Percentiles rank a stretch among this genome's conserved stretches.
Conservation (phyloP, 768 basidiomycete species). For the Mycena crocata region DNA sequence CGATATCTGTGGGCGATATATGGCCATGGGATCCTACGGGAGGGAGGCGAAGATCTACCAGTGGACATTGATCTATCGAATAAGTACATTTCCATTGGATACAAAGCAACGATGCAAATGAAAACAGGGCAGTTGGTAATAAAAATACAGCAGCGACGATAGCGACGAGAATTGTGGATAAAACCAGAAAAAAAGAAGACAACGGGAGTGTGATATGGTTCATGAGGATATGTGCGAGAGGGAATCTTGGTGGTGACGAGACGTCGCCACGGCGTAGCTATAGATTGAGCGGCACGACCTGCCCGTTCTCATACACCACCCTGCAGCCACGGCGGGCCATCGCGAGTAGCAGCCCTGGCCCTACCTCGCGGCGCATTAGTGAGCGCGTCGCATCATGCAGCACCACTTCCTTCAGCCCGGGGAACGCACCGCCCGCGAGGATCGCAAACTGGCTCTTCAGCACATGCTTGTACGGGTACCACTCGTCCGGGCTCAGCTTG, state of each 20-base stretch:
- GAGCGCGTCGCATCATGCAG: constrained; percentile 10
- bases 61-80: too few species aligned
- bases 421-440: constrained; percentile 14
- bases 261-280: background rate
- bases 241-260: background rate
- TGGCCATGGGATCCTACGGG: too few species aligned
- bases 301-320: constrained; percentile 8
- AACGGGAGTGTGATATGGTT: too few species aligned
- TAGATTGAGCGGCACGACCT: background rate
- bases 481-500: constrained; percentile 23
- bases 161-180: too few species aligned
- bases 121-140: too few species aligned
- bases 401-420: constrained; percentile 8
- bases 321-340: constrained; percentile 4
- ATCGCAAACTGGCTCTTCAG: constrained; percentile 8
- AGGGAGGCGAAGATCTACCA: too few species aligned
- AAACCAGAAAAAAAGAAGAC: too few species aligned
- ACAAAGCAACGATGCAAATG: too few species aligned
- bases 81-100: too few species aligned
- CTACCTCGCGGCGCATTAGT: constrained; percentile 6
- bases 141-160: too few species aligned
- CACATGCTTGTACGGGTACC: constrained; percentile 13
- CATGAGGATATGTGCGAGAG: background rate
- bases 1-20: background rate
- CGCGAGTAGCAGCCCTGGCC: background rate